Evolutionary conservation across 257 asterid species (phyloP).

Genomic region (Solanum chmielewskii): DNA sequence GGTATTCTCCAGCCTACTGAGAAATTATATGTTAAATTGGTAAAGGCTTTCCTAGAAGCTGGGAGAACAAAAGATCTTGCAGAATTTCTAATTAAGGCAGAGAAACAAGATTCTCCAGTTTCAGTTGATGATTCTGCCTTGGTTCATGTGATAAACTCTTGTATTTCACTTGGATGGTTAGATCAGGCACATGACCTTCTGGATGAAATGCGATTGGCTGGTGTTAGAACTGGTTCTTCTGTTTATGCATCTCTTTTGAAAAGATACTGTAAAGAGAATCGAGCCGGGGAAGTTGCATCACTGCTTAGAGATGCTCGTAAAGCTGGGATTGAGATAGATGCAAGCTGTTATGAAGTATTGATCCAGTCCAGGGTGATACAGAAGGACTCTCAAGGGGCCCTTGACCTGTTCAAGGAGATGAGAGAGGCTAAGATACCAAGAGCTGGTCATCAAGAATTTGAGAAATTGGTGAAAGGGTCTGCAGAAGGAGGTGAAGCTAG

Average conservation of each 20-base stretch:
- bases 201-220: slow-evolving; percentile 86
- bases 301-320: slow-evolving; percentile 74
- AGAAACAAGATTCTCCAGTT: slow-evolving; percentile 58
- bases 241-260: slow-evolving; percentile 64
- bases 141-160: slow-evolving; percentile 53
- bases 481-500: slow-evolving; percentile 27
- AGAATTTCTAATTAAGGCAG: slow-evolving; percentile 56
- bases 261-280: slow-evolving; percentile 56
- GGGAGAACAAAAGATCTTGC: slow-evolving; percentile 59
- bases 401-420: slow-evolving; percentile 76
- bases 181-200: slow-evolving; percentile 88
- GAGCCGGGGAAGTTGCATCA: slow-evolving; percentile 46
- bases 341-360: slow-evolving; percentile 51
- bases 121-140: slow-evolving; percentile 56
- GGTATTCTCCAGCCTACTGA: slow-evolving; percentile 91
- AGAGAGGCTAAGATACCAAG: slow-evolving; percentile 64
- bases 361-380: slow-evolving; percentile 58
- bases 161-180: slow-evolving; percentile 78
- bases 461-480: slow-evolving; percentile 19
- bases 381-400: slow-evolving; percentile 65
- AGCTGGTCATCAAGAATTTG: slow-evolving; percentile 31
- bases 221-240: slow-evolving; percentile 59
- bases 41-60: slow-evolving; percentile 63
- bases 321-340: slow-evolving; percentile 77
- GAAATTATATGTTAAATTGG: slow-evolving; percentile 55